Percentiles rank a stretch among this genome's conserved stretches.
These are phyloP conservation scores for Plasmopara muralis DNA, from an alignment of 352 stramenopile species.

Conservation along the genomic window DNA sequence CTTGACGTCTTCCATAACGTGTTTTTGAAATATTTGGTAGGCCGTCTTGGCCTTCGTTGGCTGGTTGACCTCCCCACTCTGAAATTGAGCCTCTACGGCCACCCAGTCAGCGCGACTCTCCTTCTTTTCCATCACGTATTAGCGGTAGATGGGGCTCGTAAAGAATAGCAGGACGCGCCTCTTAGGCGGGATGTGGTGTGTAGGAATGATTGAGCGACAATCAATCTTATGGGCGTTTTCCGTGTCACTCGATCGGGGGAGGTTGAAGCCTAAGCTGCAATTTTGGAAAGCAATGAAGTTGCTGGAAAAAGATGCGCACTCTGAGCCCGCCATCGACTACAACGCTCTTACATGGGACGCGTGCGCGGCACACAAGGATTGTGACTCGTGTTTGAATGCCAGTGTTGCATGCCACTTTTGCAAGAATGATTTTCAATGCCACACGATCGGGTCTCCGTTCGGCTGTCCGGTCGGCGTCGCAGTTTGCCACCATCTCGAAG, in stretches of 20 bases:
- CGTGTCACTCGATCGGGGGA: constrained; percentile 6
- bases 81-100: constrained; percentile 73
- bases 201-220: not conserved
- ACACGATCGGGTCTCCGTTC: constrained; percentile 58
- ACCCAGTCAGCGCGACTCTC: constrained; percentile 74
- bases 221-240: not conserved
- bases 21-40: constrained; percentile 78
- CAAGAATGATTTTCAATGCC: constrained; percentile 77
- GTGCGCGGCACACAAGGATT: constrained; percentile 55
- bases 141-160: not conserved
- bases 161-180: too few species aligned
- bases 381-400: constrained; percentile 66
- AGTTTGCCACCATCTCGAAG: constrained; percentile 75
- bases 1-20: constrained; percentile 57
- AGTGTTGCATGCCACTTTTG: constrained; percentile 81
- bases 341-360: constrained; percentile 21
- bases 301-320: constrained; percentile 1
- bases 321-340: not conserved
- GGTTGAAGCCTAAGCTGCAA: constrained; percentile 19
- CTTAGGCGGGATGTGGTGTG: too few species aligned
- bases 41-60: constrained; percentile 62
- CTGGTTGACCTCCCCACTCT: constrained; percentile 36
- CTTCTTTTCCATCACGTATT: constrained; percentile 36
- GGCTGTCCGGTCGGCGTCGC: constrained; percentile 69
- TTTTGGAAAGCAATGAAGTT: constrained; percentile 8